Evolutionary conservation across 805 yeast species (phyloP), one percentile per base, ranked within the genome.

Genomic region (Metschnikowia rubicola): DNA sequence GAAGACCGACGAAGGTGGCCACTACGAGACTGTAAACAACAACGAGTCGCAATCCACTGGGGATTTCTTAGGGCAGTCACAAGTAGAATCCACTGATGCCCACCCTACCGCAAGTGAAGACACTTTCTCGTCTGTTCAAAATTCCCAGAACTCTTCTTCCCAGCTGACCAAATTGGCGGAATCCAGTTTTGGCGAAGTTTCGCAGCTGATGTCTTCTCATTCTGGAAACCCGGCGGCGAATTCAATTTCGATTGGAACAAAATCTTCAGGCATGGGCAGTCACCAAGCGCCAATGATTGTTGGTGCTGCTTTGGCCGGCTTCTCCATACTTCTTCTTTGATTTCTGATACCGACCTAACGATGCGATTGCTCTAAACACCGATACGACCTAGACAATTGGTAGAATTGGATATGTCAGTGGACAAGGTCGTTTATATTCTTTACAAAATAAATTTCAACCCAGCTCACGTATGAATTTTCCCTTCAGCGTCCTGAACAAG

Each of bases 251-350:
- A 12, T 30, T 10, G 32, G 17, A 15, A 15, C 44, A 8, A 42
- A 47, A 8, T 35, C 49, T 30, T 33, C 51, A 10, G 53, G 46
- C 30, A 7, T 34, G n/a, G 53, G 48, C 28, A 44, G 32, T 10
- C 19, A 31, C 26, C 43, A 46, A 35, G 41, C 43, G 29, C 52
- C 54, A 34, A 19, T 45, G 39, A 26, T 48, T 31, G 37, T 48
- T 13, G 53, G 54, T 17, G 54, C 48, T 15, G 44, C 43, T 13
- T 42, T 52, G 44, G 56, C 52, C 10, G 56, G 56, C 11, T 34
- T 50, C 34, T 47, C 54, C 32, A 39, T 50, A 28, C 52, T 52
- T 12, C 39, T 52, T 46, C 43, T 53, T 35, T 51, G 36, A 11
- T 10, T 35, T 15, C 37, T 17, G 15, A 17, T 35, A 30, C 32